These are phyloP conservation scores for Cercospora zeae-maydis DNA, from an alignment of 2,329 filamentous ascomycete genomes.

Conservation along the genomic window DNA sequence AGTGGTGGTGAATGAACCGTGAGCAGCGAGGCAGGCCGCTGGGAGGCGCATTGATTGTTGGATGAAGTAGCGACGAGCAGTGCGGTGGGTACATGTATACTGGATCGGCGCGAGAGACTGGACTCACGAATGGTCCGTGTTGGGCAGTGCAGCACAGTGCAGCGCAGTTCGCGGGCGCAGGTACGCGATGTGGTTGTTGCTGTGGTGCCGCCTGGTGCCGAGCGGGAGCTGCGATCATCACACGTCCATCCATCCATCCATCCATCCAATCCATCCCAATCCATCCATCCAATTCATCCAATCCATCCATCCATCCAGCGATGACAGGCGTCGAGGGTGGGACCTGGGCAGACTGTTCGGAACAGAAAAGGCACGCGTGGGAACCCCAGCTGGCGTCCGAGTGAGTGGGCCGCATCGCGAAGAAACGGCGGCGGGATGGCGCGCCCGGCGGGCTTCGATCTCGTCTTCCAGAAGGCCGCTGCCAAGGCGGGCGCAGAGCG, in stretches of 20 bases:
- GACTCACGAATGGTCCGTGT: constrained; percentile 1
- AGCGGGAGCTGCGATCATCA: neutral
- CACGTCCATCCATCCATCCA: too few relatives aligned
- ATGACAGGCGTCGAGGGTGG: too few relatives aligned
- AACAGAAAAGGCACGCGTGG: too few relatives aligned
- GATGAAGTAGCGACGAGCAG: too few relatives aligned
- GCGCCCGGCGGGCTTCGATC: constrained; percentile 3
- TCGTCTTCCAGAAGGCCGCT: constrained; percentile 4
- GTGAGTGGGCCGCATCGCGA: constrained; percentile 6
- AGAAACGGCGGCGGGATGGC: constrained; percentile 5
- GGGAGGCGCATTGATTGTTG: too few relatives aligned
- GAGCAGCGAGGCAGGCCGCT: constrained; percentile 1
- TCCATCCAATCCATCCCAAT: too few relatives aligned
- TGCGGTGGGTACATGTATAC: too few relatives aligned
- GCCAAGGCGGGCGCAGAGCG: neutral
- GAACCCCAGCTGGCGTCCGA: too few relatives aligned
- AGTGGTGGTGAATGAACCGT: neutral
- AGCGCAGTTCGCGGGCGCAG: neutral
- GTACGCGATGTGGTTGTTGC: constrained; percentile 3
- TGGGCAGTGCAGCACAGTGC: neutral
- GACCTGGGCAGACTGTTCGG: too few relatives aligned
- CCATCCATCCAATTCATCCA: too few relatives aligned
- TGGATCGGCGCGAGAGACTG: too few relatives aligned
- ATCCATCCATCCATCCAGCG: neutral
- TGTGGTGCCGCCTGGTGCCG: neutral